phyloP scores from a whole-genome alignment of 208 protist species.

The Phytomonas francai region DNA sequence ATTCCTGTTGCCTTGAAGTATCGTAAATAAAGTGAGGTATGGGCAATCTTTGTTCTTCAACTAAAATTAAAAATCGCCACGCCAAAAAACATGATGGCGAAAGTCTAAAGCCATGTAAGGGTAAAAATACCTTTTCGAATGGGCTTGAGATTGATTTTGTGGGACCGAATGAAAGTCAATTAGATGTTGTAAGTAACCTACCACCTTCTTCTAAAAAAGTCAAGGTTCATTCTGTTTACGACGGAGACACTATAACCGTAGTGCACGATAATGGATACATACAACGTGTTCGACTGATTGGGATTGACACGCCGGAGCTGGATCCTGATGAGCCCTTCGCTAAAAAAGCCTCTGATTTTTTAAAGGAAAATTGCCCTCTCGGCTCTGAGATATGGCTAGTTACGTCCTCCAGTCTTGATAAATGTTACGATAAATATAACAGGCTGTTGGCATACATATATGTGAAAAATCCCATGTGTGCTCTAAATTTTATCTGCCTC shows the following conservation, averaged over 20 bases:
- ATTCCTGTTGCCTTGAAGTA: background rate
- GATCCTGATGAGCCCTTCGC: conserved; percentile 39
- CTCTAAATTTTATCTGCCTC: conserved; percentile 30
- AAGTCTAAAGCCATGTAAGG: background rate
- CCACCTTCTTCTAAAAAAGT: conserved; percentile 13
- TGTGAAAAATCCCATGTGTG: conserved; percentile 16
- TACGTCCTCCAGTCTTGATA: conserved; percentile 9
- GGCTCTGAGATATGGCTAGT: conserved; percentile 23
- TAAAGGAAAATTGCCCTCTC: conserved; percentile 28
- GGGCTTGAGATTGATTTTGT: conserved; percentile 16
- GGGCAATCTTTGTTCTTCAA: conserved; percentile 2
- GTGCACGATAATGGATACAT: conserved; percentile 16
- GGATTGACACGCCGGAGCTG: conserved; percentile 47
- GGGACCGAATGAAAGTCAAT: background rate
- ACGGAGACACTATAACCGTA: conserved; percentile 58
- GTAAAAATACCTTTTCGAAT: conserved; percentile 23
- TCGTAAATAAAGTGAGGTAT: background rate
- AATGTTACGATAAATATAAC: conserved; percentile 23
- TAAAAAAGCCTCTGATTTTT: conserved; percentile 30
- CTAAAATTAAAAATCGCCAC: background rate
- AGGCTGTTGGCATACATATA: conserved; percentile 41
- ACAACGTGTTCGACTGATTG: conserved; percentile 35
- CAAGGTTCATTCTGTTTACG: conserved; percentile 45
- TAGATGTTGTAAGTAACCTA: background rate
- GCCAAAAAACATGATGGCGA: background rate